A percentile compares a stretch with the other conserved stretches of the same genome.
Conservation (phyloP, 106 monocot species). For the Acanthochlamys bracteata region DNA sequence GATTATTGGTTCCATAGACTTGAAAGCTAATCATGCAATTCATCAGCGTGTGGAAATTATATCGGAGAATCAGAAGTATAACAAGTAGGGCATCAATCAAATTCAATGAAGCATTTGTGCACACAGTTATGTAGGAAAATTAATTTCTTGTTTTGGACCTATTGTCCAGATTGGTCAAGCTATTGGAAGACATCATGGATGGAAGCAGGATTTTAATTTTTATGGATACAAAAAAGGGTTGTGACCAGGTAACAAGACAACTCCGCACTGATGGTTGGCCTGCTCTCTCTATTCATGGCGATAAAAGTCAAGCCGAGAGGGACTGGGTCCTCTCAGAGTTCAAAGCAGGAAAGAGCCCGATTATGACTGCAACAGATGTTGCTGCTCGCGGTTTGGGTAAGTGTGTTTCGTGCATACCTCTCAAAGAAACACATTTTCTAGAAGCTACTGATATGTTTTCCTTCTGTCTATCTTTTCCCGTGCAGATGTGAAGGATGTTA, state of each 20-base stretch:
- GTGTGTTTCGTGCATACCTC: not conserved
- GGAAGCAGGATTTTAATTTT: slow-evolving; percentile 91
- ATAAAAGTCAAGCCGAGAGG: slow-evolving; percentile 94
- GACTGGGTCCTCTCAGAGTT: slow-evolving; percentile 99
- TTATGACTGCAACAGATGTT: slow-evolving; percentile 99
- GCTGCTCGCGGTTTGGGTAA: slow-evolving; percentile 96
- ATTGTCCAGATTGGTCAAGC: slow-evolving; percentile 59
- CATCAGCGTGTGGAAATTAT: slow-evolving; percentile 88
- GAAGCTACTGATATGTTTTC: not conserved
- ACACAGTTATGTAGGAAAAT: not conserved
- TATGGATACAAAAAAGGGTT: slow-evolving; percentile 93
- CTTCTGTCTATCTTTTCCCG: not conserved
- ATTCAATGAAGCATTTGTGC: not conserved
- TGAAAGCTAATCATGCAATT: slow-evolving; percentile 99
- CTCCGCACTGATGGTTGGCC: slow-evolving; percentile 93
- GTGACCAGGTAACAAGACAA: slow-evolving; percentile 88
- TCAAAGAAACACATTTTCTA: not conserved
- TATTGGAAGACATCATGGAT: slow-evolving; percentile 97
- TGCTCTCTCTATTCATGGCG: slow-evolving; percentile 91
- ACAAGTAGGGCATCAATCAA: slow-evolving; percentile 52
- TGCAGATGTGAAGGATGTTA: slow-evolving; percentile 96
- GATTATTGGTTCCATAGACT: slow-evolving; percentile 80
- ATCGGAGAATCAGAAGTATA: slow-evolving; percentile 97
- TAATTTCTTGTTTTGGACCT: not conserved
- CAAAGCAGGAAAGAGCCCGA: slow-evolving; percentile 90